Conservation (phyloP, 352 stramenopile genomes). For the Phytophthora sansomeana region DNA sequence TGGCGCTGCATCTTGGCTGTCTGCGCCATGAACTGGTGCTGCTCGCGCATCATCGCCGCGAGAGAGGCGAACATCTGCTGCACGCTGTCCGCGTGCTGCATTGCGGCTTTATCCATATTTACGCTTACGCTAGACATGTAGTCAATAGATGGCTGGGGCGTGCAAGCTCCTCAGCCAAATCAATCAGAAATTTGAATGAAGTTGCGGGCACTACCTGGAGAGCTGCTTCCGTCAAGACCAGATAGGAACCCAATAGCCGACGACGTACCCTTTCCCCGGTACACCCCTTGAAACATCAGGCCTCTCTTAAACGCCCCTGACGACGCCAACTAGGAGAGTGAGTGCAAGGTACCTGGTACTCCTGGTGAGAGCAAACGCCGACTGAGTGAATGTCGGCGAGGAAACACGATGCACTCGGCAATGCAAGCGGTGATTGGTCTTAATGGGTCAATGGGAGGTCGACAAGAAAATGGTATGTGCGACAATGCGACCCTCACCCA, state of each 20-base stretch:
- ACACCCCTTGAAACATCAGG: neutral
- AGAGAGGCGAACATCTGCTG: slow-evolving; percentile 16
- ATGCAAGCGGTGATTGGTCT: neutral
- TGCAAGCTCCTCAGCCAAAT: slow-evolving; percentile 6
- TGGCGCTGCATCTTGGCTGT: slow-evolving; percentile 10
- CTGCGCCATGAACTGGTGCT: slow-evolving; percentile 19
- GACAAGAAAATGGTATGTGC: neutral
- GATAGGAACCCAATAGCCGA: neutral
- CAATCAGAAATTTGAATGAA: slow-evolving; percentile 7
- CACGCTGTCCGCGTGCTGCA: neutral
- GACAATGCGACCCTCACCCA: neutral
- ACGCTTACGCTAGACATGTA: slow-evolving; percentile 9
- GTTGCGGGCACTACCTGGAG: slow-evolving; percentile 10
- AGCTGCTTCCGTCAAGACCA: slow-evolving; percentile 5
- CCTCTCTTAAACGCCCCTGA: slow-evolving; percentile 6
- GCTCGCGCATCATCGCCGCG: slow-evolving; percentile 16
- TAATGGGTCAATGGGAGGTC: neutral
- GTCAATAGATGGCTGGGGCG: slow-evolving; percentile 1
- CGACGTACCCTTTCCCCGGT: slow-evolving; percentile 4
- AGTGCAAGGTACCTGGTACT: slow-evolving; percentile 4
- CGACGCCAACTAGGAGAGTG: slow-evolving; percentile 6
- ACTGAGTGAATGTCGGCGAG: neutral
- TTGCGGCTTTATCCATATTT: slow-evolving; percentile 5
- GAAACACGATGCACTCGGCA: neutral
- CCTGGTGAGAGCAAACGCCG: neutral